Evolutionary conservation across 2,329 filamentous ascomycete species (phyloP), one percentile per base, ranked within the genome.

Genomic region (Fusarium brachygibbosum): DNA sequence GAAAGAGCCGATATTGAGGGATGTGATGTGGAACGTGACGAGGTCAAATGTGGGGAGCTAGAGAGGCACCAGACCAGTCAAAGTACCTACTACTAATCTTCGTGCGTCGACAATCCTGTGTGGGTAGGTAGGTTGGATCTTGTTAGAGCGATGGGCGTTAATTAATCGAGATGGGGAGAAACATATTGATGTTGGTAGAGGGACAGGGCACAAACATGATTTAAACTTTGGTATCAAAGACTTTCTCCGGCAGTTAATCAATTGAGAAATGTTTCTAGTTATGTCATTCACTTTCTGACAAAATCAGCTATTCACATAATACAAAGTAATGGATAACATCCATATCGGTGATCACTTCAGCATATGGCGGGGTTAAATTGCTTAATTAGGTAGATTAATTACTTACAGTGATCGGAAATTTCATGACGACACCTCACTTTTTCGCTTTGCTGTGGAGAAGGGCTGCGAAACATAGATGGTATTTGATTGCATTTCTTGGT

Each of bases 41-140:
- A 70, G 58, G 44, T 70, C 63, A 70, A 68, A 52, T 70, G 67
- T 70, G 67, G 67, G 49, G 67, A 56, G 40, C 16, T 42, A 17
- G 11, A 41, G 61, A 63, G 57, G 42, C 58, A 64, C 63, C 58
- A 54, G 67, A 63, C 46, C 50, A 63, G 37, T 28, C 23, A 46
- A 29, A 25, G 50, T 51, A 25, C 23, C 23, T 6, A 29, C 21
- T 42, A 17, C 16, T 42, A 42, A 51, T 37, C 21, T 59, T 40
- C 35, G 46, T 62, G 40, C 25, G 31, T 55, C 40, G 25, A 14
- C 21, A 21, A 51, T 17, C 12, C 45, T 25, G 31, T 49, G 21
- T 49, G 19, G 5, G 5, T 25, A 25, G 23, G 23, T 25, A 4
- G 23, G 23, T 25, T 25, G 23, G 23, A 25, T 23, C 21, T 34